phyloP scores from a whole-genome alignment of 805 yeast species.

The Wickerhamomyces alni region DNA sequence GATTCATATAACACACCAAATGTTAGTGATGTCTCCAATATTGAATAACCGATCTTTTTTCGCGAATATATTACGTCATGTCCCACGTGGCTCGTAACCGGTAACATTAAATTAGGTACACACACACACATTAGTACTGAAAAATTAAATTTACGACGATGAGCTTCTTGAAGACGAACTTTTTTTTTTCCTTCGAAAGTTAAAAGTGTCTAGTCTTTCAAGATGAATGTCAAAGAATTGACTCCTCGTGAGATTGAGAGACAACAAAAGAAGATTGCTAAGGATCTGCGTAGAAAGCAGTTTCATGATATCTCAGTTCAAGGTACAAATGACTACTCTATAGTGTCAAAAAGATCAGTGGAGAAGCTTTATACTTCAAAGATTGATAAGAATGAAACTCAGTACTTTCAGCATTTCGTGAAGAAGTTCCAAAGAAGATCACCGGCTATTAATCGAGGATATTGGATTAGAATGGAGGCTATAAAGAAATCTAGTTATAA shows the following conservation, averaged over 20 bases:
- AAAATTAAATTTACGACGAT: too few species aligned
- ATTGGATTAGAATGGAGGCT: conserved; percentile 75
- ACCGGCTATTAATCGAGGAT: conserved; percentile 78
- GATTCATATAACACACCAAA: too few species aligned
- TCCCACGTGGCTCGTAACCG: too few species aligned
- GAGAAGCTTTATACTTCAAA: conserved; percentile 48
- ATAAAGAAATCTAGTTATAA: conserved; percentile 46
- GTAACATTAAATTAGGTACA: too few species aligned
- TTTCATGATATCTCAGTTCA: conserved; percentile 68
- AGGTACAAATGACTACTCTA: conserved; percentile 79
- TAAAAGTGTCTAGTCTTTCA: too few species aligned
- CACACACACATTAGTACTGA: too few species aligned
- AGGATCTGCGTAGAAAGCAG: conserved; percentile 39
- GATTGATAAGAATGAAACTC: conserved; percentile 19
- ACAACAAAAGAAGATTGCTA: conserved; percentile 26
- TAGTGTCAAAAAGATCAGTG: conserved; percentile 77
- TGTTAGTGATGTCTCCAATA: too few species aligned
- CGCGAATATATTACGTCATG: too few species aligned
- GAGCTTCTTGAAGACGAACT: too few species aligned
- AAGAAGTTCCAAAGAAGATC: conserved; percentile 61
- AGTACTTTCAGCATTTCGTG: conserved; percentile 64
- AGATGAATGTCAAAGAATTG: not conserved
- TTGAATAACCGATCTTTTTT: too few species aligned
- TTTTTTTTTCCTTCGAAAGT: too few species aligned
- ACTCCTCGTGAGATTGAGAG: conserved; percentile 5